These are phyloP conservation scores for Fistulina hepatica DNA, from an alignment of 1,284 basidiomycete species.

Conservation along the genomic window DNA sequence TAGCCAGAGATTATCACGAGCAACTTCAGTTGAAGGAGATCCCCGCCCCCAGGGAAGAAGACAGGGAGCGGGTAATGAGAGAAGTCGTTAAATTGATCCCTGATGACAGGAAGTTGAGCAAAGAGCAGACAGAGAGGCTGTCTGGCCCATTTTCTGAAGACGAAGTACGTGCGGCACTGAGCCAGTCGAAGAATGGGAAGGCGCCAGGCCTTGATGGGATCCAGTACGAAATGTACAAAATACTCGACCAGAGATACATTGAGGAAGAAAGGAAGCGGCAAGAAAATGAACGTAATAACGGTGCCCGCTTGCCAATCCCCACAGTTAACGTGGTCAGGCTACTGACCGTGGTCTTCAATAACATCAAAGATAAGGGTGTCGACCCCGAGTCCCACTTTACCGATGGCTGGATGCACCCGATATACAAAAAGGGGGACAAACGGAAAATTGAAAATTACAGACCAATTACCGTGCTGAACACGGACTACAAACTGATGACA, in stretches of 20 bases:
- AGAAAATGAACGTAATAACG: background rate
- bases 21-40: slow-evolving; percentile 2
- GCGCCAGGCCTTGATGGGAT: slow-evolving; percentile 8
- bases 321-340: slow-evolving; percentile 5
- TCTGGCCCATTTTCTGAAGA: background rate
- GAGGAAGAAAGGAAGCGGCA: background rate
- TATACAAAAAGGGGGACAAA: slow-evolving; percentile 25
- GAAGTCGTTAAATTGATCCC: background rate
- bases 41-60: background rate
- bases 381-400: slow-evolving; percentile 14
- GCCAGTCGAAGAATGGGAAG: background rate
- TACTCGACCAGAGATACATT: slow-evolving; percentile 2
- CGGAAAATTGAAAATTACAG: slow-evolving; percentile 22
- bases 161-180: slow-evolving; percentile 2
- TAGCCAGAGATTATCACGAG: slow-evolving; percentile 10
- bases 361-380: slow-evolving; percentile 12
- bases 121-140: background rate
- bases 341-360: slow-evolving; percentile 9
- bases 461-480: slow-evolving; percentile 19
- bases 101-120: background rate
- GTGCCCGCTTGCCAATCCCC: too few relatives aligned
- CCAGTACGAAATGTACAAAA: slow-evolving; percentile 3
- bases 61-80: background rate
- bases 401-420: slow-evolving; percentile 24
- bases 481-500: slow-evolving; percentile 15